These are phyloP conservation scores for Eutrema yunnanense DNA, from an alignment of 345 rosid species.

Conservation along the genomic window DNA sequence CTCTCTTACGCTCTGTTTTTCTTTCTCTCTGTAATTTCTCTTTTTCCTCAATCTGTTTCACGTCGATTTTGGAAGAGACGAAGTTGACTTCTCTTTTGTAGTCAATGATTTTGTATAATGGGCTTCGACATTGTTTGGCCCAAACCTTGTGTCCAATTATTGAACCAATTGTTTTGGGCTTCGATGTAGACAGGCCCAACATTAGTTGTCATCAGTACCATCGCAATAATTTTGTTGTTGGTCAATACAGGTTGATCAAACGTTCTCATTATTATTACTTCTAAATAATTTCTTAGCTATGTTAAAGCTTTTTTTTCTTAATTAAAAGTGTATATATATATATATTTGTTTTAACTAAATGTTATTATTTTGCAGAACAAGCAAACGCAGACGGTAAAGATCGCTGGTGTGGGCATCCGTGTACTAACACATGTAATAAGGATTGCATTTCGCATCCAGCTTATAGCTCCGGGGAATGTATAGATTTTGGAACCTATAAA, in stretches of 20 bases:
- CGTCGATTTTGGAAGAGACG: no score
- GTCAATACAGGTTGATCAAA: conserved; percentile 4
- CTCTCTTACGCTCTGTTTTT: no score
- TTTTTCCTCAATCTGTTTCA: no score
- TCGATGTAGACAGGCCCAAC: no score
- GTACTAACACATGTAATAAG: no score
- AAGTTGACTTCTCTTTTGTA: no score
- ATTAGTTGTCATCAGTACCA: background rate
- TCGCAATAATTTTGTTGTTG: conserved; percentile 4
- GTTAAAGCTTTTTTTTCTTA: background rate
- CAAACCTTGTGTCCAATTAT: no score
- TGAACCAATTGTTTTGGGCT: no score
- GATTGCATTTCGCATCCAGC: background rate
- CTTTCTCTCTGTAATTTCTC: no score
- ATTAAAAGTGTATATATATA: background rate
- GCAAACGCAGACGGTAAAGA: background rate
- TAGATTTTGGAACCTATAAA: background rate
- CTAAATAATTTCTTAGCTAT: background rate
- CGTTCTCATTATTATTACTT: background rate
- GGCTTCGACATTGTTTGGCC: no score
- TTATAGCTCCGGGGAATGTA: background rate
- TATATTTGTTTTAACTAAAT: background rate
- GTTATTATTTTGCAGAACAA: background rate
- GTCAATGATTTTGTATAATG: no score
- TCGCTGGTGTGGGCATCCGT: no score